Percentiles rank a stretch among this genome's conserved stretches.
phyloP scores from a whole-genome alignment of 768 basidiomycete species.

The Amanita jacksonii region DNA sequence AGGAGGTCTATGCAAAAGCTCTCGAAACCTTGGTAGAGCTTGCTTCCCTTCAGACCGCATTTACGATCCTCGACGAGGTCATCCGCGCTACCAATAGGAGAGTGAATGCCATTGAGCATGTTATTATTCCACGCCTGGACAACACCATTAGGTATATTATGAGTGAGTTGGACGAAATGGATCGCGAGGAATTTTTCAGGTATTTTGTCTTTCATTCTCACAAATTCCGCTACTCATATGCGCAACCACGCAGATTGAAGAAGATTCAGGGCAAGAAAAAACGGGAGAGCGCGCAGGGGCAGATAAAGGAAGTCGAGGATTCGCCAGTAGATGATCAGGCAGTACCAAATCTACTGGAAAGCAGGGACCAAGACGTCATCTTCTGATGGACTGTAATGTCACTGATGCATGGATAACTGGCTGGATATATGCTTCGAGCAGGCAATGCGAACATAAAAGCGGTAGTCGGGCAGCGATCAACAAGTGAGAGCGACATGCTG shows the following conservation, averaged over 20 bases:
- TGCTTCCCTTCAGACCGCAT: slow-evolving; percentile 94
- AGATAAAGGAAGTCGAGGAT: slow-evolving; percentile 17
- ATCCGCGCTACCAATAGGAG: slow-evolving; percentile 98
- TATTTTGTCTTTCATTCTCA: slow-evolving; percentile 19
- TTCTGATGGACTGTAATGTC: slow-evolving; percentile 41
- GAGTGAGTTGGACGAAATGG: slow-evolving; percentile 98
- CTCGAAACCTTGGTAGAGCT: slow-evolving; percentile 96
- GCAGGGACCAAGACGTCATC: slow-evolving; percentile 89
- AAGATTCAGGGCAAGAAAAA: slow-evolving; percentile 99
- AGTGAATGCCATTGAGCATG: slow-evolving; percentile 97
- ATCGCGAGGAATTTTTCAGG: slow-evolving; percentile 93
- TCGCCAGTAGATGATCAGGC: slow-evolving; percentile 22
- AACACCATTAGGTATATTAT: slow-evolving; percentile 98
- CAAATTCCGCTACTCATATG: not conserved
- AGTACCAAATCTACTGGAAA: slow-evolving; percentile 56
- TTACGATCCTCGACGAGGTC: slow-evolving; percentile 97
- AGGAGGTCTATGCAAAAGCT: slow-evolving; percentile 96
- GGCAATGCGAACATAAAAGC: not conserved
- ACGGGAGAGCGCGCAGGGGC: slow-evolving; percentile 29
- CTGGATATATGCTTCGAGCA: no score
- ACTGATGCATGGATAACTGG: not conserved
- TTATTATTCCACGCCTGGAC: slow-evolving; percentile 90
- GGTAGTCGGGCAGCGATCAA: not conserved
- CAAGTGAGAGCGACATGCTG: slow-evolving; percentile 26
- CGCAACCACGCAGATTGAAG: slow-evolving; percentile 54